phyloP scores from a whole-genome alignment of 805 yeast genomes.

The Candida yuanshanica region DNA sequence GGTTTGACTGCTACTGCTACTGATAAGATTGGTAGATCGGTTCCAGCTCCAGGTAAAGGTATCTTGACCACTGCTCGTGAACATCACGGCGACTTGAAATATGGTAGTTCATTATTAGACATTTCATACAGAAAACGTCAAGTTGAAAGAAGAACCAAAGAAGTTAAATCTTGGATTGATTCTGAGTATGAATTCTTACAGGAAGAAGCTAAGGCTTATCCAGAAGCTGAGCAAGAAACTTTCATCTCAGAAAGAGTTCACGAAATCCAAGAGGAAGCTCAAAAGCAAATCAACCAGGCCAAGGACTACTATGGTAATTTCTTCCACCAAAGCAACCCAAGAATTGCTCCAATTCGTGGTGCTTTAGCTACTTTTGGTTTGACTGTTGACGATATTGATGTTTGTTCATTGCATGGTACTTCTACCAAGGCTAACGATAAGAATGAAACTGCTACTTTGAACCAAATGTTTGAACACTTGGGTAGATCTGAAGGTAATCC shows the following conservation, averaged over 20 bases:
- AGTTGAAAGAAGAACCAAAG: conserved; percentile 68
- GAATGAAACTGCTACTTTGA: conserved; percentile 91
- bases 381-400: conserved; percentile 91
- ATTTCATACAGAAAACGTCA: conserved; percentile 93
- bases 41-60: conserved; percentile 99
- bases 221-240: conserved; percentile 44
- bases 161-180: conserved; percentile 81
- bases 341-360: conserved; percentile 96
- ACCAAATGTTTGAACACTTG: conserved; percentile 88
- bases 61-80: conserved; percentile 97
- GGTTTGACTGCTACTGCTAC: conserved; percentile 96
- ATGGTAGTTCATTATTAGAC: conserved; percentile 75
- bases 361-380: conserved; percentile 91
- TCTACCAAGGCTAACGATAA: conserved; percentile 98
- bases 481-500: conserved; percentile 99
- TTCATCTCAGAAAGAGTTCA: conserved; percentile 81
- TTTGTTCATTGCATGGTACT: conserved; percentile 98
- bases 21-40: conserved; percentile 97
- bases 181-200: conserved; percentile 64
- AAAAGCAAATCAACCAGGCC: conserved; percentile 80
- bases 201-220: conserved; percentile 59
- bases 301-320: conserved; percentile 94
- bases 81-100: conserved; percentile 73
- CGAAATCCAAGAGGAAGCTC: conserved; percentile 80
- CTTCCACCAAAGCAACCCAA: conserved; percentile 84